These are phyloP conservation scores for Cocos nucifera DNA, from an alignment of 176 grass and related monocot species.

Conservation along the genomic window DNA sequence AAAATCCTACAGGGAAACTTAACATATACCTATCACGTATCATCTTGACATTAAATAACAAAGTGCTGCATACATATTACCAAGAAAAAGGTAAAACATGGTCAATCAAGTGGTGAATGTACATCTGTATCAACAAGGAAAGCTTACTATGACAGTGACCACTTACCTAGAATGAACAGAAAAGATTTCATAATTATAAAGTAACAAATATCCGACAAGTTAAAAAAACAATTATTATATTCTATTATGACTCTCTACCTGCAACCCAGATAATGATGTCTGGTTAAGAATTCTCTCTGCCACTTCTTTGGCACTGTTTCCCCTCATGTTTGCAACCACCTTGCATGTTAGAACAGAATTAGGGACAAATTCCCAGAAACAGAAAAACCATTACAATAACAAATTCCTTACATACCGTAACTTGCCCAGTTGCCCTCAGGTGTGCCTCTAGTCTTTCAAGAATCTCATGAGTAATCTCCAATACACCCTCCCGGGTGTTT, in stretches of 20 bases:
- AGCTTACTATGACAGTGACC: no score
- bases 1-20: no score
- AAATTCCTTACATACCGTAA: slow-evolving; percentile 48
- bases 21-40: no score
- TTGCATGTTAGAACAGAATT: slow-evolving; percentile 27
- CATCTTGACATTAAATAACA: no score
- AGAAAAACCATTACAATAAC: no score
- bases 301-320: slow-evolving; percentile 76
- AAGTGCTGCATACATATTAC: no score
- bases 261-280: slow-evolving; percentile 67
- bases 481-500: slow-evolving; percentile 50
- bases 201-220: neutral
- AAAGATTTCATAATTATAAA: no score
- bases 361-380: neutral
- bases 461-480: slow-evolving; percentile 87
- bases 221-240: no score
- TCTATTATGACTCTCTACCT: slow-evolving; percentile 37
- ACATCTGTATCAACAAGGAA: no score
- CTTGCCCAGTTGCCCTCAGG: slow-evolving; percentile 52
- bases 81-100: no score
- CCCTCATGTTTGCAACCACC: slow-evolving; percentile 97
- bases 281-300: slow-evolving; percentile 80
- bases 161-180: no score
- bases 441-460: slow-evolving; percentile 98
- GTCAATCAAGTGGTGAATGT: no score